Evolutionary conservation across 148 eudicot genomes (phyloP), one percentile per base, ranked within the genome.

Genomic region (Arctostaphylos glauca): DNA sequence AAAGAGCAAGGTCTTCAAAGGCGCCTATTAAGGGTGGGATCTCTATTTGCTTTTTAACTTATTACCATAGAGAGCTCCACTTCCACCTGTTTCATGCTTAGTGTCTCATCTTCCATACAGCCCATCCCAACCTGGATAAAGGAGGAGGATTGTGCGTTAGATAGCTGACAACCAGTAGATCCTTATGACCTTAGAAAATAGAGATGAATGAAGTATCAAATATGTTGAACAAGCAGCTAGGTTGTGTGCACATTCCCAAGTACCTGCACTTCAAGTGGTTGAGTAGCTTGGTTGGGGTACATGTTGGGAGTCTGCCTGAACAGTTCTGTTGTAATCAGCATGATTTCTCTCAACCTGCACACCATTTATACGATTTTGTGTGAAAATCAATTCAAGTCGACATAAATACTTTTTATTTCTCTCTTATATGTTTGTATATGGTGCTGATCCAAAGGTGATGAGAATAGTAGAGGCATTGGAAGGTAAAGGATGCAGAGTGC

Each of bases 1-100:
- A 91, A 89, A 90, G 99, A 96, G 89, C 97, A 93, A 87, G 94
- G 92, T 81, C 97, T 96, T 84, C 98, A 96, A 89, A 89, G 98
- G 81, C 98, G 95, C 82, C 89, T 94, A 52, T 87, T 96, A 82
- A 92, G 99, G 93, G 99, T 96, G 62, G 55, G 92, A 25, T 68
- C 31, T 82, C 38, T 77, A 77, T 71, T 74, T 46, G 53, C 68
- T 48, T 50, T 59, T 13, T 49, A 13, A 67, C 21, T 31, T 8
- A 66, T 56, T 62, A 21, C 38, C 38, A 31, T 0, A 31, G 38
- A 31, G 38, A 31, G 38, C 38, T 31, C 38, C 38, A 31, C 38
- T 1, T 31, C 38, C 38, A 1, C 38, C 38, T 31, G 38, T 31
- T 31, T 31, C 38, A 31, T 31, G 38, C 38, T 31, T 31, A 31